A percentile compares a stretch with the other conserved stretches of the same genome.
These are phyloP conservation scores for Beauveria varroae DNA, from an alignment of 2,329 filamentous ascomycete species.

Conservation along the genomic window DNA sequence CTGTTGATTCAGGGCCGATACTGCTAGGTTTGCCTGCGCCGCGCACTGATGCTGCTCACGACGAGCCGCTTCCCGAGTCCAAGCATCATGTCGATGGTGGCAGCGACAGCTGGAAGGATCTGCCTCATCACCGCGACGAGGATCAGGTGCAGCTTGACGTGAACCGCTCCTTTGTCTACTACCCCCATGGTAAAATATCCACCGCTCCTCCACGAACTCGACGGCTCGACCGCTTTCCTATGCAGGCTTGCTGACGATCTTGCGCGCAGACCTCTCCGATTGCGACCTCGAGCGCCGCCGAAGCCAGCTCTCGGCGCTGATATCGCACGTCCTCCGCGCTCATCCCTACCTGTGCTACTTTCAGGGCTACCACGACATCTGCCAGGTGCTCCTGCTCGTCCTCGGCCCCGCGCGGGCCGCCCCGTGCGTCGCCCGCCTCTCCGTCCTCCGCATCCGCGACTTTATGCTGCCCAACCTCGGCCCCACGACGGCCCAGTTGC, in stretches of 20 bases:
- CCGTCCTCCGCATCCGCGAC: constrained; percentile 83
- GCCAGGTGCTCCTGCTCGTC: constrained; percentile 87
- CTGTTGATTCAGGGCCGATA: constrained; percentile 12
- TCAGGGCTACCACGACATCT: constrained; percentile 97
- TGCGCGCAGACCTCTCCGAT: constrained; percentile 53
- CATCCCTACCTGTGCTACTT: constrained; percentile 89
- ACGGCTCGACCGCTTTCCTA: too few relatives aligned
- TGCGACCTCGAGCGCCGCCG: constrained; percentile 65
- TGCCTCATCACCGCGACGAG: constrained; percentile 78
- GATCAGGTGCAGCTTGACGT: constrained; percentile 89
- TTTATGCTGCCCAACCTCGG: constrained; percentile 90
- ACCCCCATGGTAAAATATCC: constrained; percentile 61
- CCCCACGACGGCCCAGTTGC: constrained; percentile 77
- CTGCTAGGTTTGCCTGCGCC: constrained; percentile 8
- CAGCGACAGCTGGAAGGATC: constrained; percentile 43
- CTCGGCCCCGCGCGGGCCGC: constrained; percentile 56
- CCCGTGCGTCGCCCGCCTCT: constrained; percentile 68
- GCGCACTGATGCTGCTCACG: constrained; percentile 13
- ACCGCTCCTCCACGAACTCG: too few relatives aligned
- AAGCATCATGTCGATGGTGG: constrained; percentile 15
- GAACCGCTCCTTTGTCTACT: constrained; percentile 94
- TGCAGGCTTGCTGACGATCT: too few relatives aligned
- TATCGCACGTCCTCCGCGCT: constrained; percentile 69
- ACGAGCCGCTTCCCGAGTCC: constrained; percentile 10
- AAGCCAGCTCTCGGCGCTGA: constrained; percentile 68